Evolutionary conservation across 2,329 filamentous ascomycete species (phyloP).

Genomic region (Aspergillus quadrilineatus): DNA sequence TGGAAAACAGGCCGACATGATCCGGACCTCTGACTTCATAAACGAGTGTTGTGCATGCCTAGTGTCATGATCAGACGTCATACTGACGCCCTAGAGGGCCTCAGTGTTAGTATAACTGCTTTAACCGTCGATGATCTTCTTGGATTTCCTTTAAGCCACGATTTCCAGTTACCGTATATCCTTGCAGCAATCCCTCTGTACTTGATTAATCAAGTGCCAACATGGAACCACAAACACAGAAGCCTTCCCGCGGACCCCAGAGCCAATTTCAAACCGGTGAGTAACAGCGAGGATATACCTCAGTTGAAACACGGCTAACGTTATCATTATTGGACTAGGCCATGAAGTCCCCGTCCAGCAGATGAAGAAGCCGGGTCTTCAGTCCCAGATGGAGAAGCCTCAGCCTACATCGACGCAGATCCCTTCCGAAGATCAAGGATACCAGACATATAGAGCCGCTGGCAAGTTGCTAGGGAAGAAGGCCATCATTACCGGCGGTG

Average conservation of each 20-base stretch:
- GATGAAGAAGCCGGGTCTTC: constrained; percentile 54
- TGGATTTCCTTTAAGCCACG: background rate
- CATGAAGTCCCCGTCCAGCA: constrained; percentile 54
- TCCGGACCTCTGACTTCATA: constrained; percentile 1
- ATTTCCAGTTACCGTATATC: background rate
- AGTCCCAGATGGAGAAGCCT: constrained; percentile 56
- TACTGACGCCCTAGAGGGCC: constrained; percentile 1
- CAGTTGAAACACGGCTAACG: background rate
- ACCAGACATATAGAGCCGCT: constrained; percentile 70
- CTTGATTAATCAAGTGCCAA: background rate
- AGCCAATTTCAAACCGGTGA: constrained; percentile 38
- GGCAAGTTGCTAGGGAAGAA: constrained; percentile 73
- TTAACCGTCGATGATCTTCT: background rate
- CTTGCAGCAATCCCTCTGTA: background rate
- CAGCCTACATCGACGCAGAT: constrained; percentile 64
- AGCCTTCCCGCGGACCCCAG: constrained; percentile 16
- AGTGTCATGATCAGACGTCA: constrained; percentile 3
- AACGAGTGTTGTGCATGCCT: background rate
- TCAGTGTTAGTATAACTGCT: constrained; percentile 1
- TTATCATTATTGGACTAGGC: constrained; percentile 33
- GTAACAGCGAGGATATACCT: background rate
- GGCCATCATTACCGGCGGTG: constrained; percentile 77
- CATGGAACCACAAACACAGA: constrained; percentile 21
- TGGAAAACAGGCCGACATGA: constrained; percentile 11
- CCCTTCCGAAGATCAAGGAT: constrained; percentile 66